Conservation (phyloP, 768 basidiomycete species). For the Rhizopogon vinicolor region DNA sequence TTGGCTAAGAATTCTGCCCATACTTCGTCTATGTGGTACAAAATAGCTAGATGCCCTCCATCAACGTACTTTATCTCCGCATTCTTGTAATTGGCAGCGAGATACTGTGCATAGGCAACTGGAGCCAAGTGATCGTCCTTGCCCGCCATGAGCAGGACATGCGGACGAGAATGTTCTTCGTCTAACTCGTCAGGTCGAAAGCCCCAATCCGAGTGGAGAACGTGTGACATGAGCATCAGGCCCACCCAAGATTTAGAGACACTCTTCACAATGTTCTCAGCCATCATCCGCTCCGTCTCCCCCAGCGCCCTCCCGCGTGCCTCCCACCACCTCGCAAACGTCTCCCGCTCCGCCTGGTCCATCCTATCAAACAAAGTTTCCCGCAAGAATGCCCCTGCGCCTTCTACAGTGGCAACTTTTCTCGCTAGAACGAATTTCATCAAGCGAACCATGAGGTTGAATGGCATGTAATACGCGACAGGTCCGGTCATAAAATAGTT, state of each 20-base stretch:
- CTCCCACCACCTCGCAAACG: too few relatives aligned
- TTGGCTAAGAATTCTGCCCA: constrained; percentile 32
- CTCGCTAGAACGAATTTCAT: constrained; percentile 23
- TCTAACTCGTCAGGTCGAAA: constrained; percentile 39
- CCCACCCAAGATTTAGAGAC: constrained; percentile 49
- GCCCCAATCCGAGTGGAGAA: constrained; percentile 51
- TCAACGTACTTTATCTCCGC: constrained; percentile 33
- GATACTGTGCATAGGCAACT: constrained; percentile 40
- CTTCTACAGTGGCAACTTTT: too few relatives aligned
- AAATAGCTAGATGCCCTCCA: constrained; percentile 46
- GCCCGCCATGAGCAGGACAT: constrained; percentile 42
- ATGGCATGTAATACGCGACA: constrained; percentile 36
- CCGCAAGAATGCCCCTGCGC: too few relatives aligned
- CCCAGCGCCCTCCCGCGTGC: too few relatives aligned
- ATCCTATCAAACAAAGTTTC: too few relatives aligned
- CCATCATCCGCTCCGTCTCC: too few relatives aligned
- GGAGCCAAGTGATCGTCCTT: constrained; percentile 39
- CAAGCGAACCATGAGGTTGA: constrained; percentile 32
- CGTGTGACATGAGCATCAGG: constrained; percentile 36
- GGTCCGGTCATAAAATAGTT: constrained; percentile 47
- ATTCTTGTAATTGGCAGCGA: constrained; percentile 44
- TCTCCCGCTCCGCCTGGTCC: too few relatives aligned
- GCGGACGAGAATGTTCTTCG: constrained; percentile 38
- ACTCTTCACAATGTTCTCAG: constrained; percentile 39
- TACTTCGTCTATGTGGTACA: constrained; percentile 43